Evolutionary conservation across 129 eudicot species (phyloP).

Genomic region (Rutidosis leptorrhynchoides): DNA sequence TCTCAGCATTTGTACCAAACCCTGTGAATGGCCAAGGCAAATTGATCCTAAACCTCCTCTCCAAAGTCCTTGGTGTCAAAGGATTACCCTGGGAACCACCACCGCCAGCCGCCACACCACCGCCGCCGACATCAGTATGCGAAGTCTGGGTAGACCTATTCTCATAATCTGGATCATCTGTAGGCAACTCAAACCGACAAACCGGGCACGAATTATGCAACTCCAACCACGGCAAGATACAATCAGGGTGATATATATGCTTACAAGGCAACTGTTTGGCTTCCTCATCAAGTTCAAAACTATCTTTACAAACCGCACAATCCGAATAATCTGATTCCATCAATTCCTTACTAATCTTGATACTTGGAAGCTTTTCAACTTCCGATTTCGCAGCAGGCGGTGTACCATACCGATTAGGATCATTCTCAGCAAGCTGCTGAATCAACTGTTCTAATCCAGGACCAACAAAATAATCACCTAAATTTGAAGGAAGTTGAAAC

Average conservation of each 20-base stretch:
- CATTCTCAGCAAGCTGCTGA: constrained; percentile 90
- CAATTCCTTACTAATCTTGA: constrained; percentile 52
- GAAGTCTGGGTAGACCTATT: constrained; percentile 36
- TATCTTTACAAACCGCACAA: constrained; percentile 84
- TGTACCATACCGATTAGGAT: constrained; percentile 78
- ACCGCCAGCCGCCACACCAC: constrained; percentile 26
- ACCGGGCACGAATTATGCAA: constrained; percentile 85
- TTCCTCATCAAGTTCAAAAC: constrained; percentile 54
- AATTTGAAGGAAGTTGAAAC: constrained; percentile 49
- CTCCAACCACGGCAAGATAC: constrained; percentile 81
- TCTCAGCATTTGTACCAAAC: constrained; percentile 46
- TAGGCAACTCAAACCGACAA: constrained; percentile 81
- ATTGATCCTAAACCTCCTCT: constrained; percentile 74
- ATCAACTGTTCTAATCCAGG: constrained; percentile 85
- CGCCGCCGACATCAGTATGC: constrained; percentile 18
- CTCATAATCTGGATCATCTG: constrained; percentile 83
- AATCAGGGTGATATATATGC: constrained; percentile 68
- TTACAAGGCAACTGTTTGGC: constrained; percentile 79
- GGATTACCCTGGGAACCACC: constrained; percentile 37
- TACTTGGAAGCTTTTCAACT: constrained; percentile 51
- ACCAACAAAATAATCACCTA: constrained; percentile 77
- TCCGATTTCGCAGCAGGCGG: constrained; percentile 83
- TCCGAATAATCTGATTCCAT: constrained; percentile 57
- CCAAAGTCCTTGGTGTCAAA: constrained; percentile 46
- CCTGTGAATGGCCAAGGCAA: constrained; percentile 61